These are phyloP conservation scores for Penicillium nordicum DNA, from an alignment of 2,329 filamentous ascomycete species.

Conservation along the genomic window DNA sequence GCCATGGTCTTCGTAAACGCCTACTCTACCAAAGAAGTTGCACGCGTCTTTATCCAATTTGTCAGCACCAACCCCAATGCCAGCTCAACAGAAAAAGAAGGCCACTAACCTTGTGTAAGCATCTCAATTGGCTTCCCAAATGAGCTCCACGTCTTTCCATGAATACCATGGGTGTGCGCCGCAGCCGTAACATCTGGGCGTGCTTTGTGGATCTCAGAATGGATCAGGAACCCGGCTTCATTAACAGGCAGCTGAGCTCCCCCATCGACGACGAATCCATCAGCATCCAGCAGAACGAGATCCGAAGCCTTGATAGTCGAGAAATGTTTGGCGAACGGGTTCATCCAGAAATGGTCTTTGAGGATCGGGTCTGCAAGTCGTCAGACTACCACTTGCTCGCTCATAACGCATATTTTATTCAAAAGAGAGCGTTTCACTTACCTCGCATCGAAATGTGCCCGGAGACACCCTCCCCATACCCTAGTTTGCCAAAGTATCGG, in stretches of 20 bases:
- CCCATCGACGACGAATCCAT: slow-evolving; percentile 42
- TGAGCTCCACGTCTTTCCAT: slow-evolving; percentile 60
- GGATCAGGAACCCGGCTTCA: slow-evolving; percentile 57
- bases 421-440: slow-evolving; percentile 4
- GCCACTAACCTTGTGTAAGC: slow-evolving; percentile 54
- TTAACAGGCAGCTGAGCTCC: slow-evolving; percentile 41
- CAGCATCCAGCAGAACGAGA: slow-evolving; percentile 39
- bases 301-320: slow-evolving; percentile 42
- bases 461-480: slow-evolving; percentile 42
- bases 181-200: slow-evolving; percentile 58
- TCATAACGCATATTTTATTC: not conserved
- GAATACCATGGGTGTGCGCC: slow-evolving; percentile 57
- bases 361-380: slow-evolving; percentile 31
- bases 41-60: slow-evolving; percentile 31
- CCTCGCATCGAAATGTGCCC: slow-evolving; percentile 44
- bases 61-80: not conserved
- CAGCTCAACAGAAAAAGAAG: not conserved
- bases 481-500: slow-evolving; percentile 41
- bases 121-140: slow-evolving; percentile 59
- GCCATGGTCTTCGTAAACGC: slow-evolving; percentile 41
- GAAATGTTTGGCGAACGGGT: slow-evolving; percentile 41
- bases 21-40: slow-evolving; percentile 38
- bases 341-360: slow-evolving; percentile 42
- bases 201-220: slow-evolving; percentile 57
- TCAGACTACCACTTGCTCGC: not conserved